A percentile compares a stretch with the other conserved stretches of the same genome.
phyloP scores from a whole-genome alignment of 495 filamentous ascomycete species.

The Trichoderma asperelloides region DNA sequence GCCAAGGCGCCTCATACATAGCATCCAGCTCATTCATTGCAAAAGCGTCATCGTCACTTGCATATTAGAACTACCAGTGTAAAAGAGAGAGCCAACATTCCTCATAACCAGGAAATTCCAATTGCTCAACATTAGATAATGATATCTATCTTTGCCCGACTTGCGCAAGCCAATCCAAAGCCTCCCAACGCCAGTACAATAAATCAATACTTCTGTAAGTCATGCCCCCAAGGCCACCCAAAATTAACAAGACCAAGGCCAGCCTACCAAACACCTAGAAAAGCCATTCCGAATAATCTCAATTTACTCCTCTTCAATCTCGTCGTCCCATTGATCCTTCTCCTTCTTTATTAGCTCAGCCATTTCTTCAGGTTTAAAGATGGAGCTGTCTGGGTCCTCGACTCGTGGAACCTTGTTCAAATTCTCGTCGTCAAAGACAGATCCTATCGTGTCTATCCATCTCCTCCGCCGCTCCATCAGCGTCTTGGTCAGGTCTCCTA shows the following conservation, averaged over 20 bases:
- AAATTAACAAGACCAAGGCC: background rate
- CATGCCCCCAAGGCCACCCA: background rate
- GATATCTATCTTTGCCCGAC: background rate
- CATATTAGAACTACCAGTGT: no score
- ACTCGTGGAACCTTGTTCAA: slow-evolving; percentile 38
- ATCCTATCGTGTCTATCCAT: slow-evolving; percentile 82
- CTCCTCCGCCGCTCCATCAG: slow-evolving; percentile 80
- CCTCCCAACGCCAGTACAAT: background rate
- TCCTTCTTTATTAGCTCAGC: slow-evolving; percentile 53
- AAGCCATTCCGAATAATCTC: background rate
- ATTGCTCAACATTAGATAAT: no score
- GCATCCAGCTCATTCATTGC: no score
- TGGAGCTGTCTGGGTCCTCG: slow-evolving; percentile 33
- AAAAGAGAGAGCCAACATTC: no score
- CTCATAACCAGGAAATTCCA: no score
- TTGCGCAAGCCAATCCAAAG: background rate
- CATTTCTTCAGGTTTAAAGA: slow-evolving; percentile 55
- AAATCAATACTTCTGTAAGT: background rate
- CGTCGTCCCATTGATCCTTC: slow-evolving; percentile 68
- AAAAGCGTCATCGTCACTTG: no score
- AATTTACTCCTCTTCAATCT: slow-evolving; percentile 46
- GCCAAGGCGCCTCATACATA: no score
- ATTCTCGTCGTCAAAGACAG: slow-evolving; percentile 69
- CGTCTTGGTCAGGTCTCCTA: slow-evolving; percentile 80
- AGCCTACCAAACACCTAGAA: background rate